These are phyloP conservation scores for Pleomassaria siparia DNA, from an alignment of 2,329 filamentous ascomycete species.

Conservation along the genomic window DNA sequence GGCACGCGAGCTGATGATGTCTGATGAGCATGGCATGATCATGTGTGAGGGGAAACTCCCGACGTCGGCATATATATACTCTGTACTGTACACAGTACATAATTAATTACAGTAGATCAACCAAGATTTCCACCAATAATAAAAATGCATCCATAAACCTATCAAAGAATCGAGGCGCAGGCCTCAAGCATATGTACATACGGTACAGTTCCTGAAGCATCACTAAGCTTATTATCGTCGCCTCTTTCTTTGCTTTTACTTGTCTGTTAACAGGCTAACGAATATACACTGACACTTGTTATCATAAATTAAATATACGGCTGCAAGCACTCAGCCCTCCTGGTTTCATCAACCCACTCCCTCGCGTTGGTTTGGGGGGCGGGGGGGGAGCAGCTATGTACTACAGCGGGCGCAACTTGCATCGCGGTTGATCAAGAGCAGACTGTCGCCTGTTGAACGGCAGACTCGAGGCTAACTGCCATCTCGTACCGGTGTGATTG, in stretches of 20 bases:
- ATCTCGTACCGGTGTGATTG: slow-evolving; percentile 7
- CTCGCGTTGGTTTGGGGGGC: slow-evolving; percentile 20
- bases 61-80: no score
- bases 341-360: slow-evolving; percentile 20
- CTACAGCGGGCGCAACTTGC: slow-evolving; percentile 13
- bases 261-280: no score
- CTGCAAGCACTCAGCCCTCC: slow-evolving; percentile 21
- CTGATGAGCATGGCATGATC: not conserved
- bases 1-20: not conserved
- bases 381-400: slow-evolving; percentile 12
- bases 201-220: not conserved
- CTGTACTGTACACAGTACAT: no score
- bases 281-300: no score
- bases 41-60: no score
- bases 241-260: not conserved
- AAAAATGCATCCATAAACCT: not conserved
- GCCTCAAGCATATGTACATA: not conserved
- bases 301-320: no score
- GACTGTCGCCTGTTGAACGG: slow-evolving; percentile 14
- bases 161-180: not conserved
- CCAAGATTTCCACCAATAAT: no score
- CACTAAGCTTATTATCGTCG: not conserved
- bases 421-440: slow-evolving; percentile 19
- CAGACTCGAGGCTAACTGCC: slow-evolving; percentile 14
- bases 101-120: no score